A percentile compares a stretch with the other conserved stretches of the same genome.
phyloP scores from a whole-genome alignment of 2,329 filamentous ascomycete genomes.

The Phaeosphaeria sp. region DNA sequence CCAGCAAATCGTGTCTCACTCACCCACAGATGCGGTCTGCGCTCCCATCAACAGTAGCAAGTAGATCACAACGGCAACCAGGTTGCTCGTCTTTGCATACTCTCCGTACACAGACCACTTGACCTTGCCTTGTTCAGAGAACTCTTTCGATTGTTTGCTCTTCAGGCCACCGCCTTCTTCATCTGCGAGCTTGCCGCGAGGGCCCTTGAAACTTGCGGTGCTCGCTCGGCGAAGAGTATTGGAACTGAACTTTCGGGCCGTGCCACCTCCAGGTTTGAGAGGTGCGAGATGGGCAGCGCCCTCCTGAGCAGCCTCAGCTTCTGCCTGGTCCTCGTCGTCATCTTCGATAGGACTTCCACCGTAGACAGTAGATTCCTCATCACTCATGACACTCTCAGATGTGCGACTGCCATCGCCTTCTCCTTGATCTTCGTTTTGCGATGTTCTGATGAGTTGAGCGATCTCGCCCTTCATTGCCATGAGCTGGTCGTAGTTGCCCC shows the following conservation, averaged over 20 bases:
- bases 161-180: slow-evolving; percentile 77
- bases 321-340: slow-evolving; percentile 59
- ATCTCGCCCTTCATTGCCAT: slow-evolving; percentile 95
- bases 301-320: slow-evolving; percentile 71
- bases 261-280: slow-evolving; percentile 67
- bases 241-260: slow-evolving; percentile 71
- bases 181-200: slow-evolving; percentile 82
- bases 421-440: slow-evolving; percentile 62
- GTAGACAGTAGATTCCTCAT: slow-evolving; percentile 70
- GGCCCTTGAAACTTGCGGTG: slow-evolving; percentile 86
- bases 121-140: slow-evolving; percentile 92
- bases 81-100: slow-evolving; percentile 93
- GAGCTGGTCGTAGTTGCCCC: slow-evolving; percentile 88
- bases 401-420: slow-evolving; percentile 54
- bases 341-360: slow-evolving; percentile 57
- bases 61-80: slow-evolving; percentile 83
- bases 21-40: slow-evolving; percentile 82
- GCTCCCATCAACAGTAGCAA: slow-evolving; percentile 76
- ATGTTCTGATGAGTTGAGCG: slow-evolving; percentile 80
- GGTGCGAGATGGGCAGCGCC: slow-evolving; percentile 73
- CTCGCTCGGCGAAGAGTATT: slow-evolving; percentile 87
- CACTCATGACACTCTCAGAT: slow-evolving; percentile 66
- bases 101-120: slow-evolving; percentile 95
- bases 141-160: slow-evolving; percentile 86
- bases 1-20: slow-evolving; percentile 41